Evolutionary conservation across 2,329 filamentous ascomycete genomes (phyloP).

Genomic region (Rutstroemia sydowiana): DNA sequence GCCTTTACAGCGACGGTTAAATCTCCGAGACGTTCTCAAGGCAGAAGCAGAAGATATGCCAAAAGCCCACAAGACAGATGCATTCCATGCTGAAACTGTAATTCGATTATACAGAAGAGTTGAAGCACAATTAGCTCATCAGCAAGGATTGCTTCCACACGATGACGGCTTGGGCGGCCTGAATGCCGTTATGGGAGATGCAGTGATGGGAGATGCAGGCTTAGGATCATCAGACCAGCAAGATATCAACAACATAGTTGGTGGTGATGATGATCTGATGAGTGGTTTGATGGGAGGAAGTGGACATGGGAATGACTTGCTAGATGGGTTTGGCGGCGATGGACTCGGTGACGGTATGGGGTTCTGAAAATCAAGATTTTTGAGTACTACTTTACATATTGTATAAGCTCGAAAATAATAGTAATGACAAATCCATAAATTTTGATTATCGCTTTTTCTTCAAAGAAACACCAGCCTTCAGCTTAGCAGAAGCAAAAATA

Average conservation of each 20-base stretch:
- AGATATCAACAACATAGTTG: slow-evolving; percentile 6
- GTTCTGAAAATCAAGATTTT: slow-evolving; percentile 10
- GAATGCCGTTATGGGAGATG: slow-evolving; percentile 12
- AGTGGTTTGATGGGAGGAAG: slow-evolving; percentile 15
- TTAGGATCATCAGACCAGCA: slow-evolving; percentile 10
- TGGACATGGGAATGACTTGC: slow-evolving; percentile 9
- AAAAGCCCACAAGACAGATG: slow-evolving; percentile 23
- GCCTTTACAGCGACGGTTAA: slow-evolving; percentile 25
- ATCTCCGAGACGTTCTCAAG: slow-evolving; percentile 27
- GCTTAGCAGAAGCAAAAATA: neutral
- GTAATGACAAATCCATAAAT: too few relatives aligned
- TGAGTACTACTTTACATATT: neutral
- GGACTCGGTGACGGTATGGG: slow-evolving; percentile 20
- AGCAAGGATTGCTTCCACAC: slow-evolving; percentile 12
- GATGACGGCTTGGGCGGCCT: slow-evolving; percentile 9
- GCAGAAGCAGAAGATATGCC: slow-evolving; percentile 23
- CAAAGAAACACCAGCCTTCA: neutral
- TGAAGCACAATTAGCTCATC: slow-evolving; percentile 22
- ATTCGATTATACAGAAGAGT: slow-evolving; percentile 28
- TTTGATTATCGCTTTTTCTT: neutral
- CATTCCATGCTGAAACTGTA: slow-evolving; percentile 23
- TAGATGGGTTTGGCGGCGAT: slow-evolving; percentile 16
- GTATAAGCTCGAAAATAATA: too few relatives aligned
- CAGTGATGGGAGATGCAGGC: slow-evolving; percentile 13
- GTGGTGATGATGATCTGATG: slow-evolving; percentile 17